Base-by-base conservation (phyloP, 2,329 filamentous ascomycete genomes). In the Colletotrichum sansevieriae region DNA sequence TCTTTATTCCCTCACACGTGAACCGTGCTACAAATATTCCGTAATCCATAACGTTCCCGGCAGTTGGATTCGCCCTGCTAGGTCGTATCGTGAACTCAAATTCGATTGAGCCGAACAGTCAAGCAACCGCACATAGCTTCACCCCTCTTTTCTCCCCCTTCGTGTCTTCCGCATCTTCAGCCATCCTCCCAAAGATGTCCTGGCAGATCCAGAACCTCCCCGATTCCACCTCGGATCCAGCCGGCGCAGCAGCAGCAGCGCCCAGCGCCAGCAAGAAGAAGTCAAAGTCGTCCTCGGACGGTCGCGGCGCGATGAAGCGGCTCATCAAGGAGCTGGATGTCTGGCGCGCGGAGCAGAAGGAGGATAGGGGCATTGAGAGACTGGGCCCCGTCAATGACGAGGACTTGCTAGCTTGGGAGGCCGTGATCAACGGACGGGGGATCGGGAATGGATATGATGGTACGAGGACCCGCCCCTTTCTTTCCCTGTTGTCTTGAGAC, bases 371-470 rank as follows among this genome's bases (percentile, higher is more conserved):
- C 51, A 87, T 90, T 72, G 87, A 90, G 79, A 82, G 88, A 12
- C 84, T 90, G 4, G 87, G 86, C 0, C 86, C 88, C 22, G 80
- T 83, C 43, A 76, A 76, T 71, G 87, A 88, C 69, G 83, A 83
- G n/a, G 83, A 88, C 74, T 77, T 91, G 63, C 79, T 90, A 70
- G 77, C 77, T 56, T 90, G 88, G 86, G 83, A 88, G 77, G 84
- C 87, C 33, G 86, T 90, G 60, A 83, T 91, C 63, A 88, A 87
- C 72, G 88, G 87, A n/a, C 78, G 80, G 65, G 87, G 83, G 18
- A 76, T 89, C 22, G 86, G 86, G 1, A 77, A 75, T 35, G 87
- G 87, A 10, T 90, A 90, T 69, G 86, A 89, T 70, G 83, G 87
- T 88, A 72, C 58, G 79, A 76, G 35, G 15, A 18, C 51, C 51